A percentile compares a stretch with the other conserved stretches of the same genome.
These are phyloP conservation scores for Hibiscus tridactylites DNA, from an alignment of 345 rosid species.

Conservation along the genomic window DNA sequence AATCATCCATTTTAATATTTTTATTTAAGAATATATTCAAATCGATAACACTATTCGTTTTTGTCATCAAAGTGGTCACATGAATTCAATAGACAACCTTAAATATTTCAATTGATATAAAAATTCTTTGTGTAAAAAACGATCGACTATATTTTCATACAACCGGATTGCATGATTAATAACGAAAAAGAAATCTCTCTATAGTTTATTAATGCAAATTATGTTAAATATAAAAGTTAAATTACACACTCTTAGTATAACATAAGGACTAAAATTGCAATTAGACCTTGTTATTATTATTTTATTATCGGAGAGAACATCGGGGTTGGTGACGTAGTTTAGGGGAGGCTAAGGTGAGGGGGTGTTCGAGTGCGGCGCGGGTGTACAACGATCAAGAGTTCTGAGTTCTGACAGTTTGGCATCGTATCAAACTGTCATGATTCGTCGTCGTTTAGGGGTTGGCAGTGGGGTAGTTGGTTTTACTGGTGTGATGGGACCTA, in stretches of 20 bases:
- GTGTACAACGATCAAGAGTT: background rate
- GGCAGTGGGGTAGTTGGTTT: background rate
- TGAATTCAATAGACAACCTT: too few relatives aligned
- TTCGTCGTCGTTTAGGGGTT: background rate
- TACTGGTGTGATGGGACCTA: background rate
- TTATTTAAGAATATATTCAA: too few relatives aligned
- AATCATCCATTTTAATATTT: too few relatives aligned
- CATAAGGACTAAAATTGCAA: background rate
- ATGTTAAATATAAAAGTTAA: background rate
- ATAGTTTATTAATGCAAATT: background rate
- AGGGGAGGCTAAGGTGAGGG: background rate
- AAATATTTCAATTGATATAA: too few relatives aligned
- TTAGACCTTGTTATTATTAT: background rate
- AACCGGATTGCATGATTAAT: too few relatives aligned
- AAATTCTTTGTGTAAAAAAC: too few relatives aligned
- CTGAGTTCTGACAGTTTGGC: background rate
- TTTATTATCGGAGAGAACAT: background rate
- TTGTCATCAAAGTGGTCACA: too few relatives aligned
- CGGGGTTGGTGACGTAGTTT: slow-evolving; percentile 6
- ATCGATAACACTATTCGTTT: too few relatives aligned
- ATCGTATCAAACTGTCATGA: background rate
- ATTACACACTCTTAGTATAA: background rate
- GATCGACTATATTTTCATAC: too few relatives aligned
- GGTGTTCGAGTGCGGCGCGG: background rate
- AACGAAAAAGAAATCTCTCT: too few relatives aligned